Evolutionary conservation across 2,329 filamentous ascomycete genomes (phyloP), one percentile per base, ranked within the genome.

Genomic region (Juglanconis oblonga): DNA sequence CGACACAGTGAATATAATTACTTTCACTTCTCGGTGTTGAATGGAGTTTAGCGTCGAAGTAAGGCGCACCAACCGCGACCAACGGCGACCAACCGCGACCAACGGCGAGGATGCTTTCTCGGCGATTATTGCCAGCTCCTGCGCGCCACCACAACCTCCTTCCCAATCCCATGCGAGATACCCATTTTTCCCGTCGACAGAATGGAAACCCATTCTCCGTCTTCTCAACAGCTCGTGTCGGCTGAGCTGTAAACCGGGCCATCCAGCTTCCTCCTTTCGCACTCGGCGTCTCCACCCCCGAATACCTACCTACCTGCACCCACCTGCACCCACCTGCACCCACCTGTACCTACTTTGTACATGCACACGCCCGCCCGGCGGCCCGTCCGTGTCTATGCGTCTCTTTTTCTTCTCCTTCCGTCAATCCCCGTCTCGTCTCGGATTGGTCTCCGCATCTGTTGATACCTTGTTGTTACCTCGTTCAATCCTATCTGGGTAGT

Each of bases 401-500:
- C 24, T 47, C 38, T 48, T 48, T 49, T 47, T 36, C 29, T 45
- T 42, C 24, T 42, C 57, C 36, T 56, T 44, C 32, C 48, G 33
- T 38, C 38, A 40, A 40, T 52, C 55, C 24, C 17, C 24, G 45
- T 5, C 51, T 50, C 52, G 51, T 56, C 48, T 42, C 51, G 32
- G 45, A 33, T 54, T 7, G 49, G 59, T 47, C 59, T 57, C 55
- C 59, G 56, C 56, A 58, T 52, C 38, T 35, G 29, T 62, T 62
- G 59, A 52, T n/a, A 58, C 56, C 40, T 47, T 55, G 45, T 51
- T 47, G 48, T 50, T 51, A 48, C 55, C 55, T 62, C 59, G 56
- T 45, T 58, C 55, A 55, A 7, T 58, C 47, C 47, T 11, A 55
- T 62, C 59, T 55, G 49, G 59, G 31, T 52, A 55, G 33, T 51